These are phyloP conservation scores for Begonia fuchsioides DNA, from an alignment of 306 rosid species.

Conservation along the genomic window DNA sequence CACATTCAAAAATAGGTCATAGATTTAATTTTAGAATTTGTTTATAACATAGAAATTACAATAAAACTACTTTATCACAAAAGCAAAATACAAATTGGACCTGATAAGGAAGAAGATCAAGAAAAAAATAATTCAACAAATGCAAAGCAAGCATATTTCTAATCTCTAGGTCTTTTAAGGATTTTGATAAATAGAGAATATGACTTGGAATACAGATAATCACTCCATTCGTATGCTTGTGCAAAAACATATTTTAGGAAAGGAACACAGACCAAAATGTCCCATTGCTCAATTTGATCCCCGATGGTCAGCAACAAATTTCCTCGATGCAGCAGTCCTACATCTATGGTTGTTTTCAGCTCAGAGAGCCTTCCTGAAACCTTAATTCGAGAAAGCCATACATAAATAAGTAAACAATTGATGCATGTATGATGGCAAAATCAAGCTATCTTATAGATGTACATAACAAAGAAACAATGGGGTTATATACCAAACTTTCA, in stretches of 20 bases:
- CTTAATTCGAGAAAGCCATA: conserved; percentile 10
- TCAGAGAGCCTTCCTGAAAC: conserved; percentile 65
- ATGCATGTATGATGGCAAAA: neutral
- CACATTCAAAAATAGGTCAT: too few species aligned
- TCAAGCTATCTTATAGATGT: neutral
- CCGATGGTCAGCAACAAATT: conserved; percentile 61
- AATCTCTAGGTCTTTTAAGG: too few species aligned
- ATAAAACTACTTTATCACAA: too few species aligned
- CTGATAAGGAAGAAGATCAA: conserved; percentile 13
- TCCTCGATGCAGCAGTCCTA: conserved; percentile 55
- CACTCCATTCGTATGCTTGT: too few species aligned
- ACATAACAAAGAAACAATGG: neutral
- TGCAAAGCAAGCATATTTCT: neutral
- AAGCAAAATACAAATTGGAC: too few species aligned
- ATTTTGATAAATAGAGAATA: too few species aligned
- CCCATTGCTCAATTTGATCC: conserved; percentile 69
- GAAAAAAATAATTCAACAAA: neutral
- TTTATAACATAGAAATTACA: too few species aligned
- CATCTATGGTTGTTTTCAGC: conserved; percentile 71
- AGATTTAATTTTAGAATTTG: too few species aligned
- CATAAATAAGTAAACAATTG: neutral
- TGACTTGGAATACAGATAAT: too few species aligned
- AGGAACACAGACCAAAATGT: conserved; percentile 43
- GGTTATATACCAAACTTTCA: neutral
- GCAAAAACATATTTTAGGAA: too few species aligned